Conservation (phyloP, 2,329 filamentous ascomycete species). For the Microsporum canis region DNA sequence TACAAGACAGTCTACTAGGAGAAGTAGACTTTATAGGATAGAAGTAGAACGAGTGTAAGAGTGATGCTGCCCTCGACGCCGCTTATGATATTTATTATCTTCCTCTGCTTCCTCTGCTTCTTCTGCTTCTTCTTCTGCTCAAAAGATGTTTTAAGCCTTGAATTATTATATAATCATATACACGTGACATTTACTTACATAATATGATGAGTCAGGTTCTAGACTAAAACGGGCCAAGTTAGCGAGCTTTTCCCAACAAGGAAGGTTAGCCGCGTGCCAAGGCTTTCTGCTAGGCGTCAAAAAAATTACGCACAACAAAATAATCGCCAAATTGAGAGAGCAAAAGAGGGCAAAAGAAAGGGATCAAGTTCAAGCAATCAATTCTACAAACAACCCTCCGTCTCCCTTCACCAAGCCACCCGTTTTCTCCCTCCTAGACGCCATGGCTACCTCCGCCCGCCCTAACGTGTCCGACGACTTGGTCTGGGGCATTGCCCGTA, state of each 20-base stretch:
- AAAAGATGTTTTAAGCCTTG: neutral
- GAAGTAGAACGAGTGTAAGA: neutral
- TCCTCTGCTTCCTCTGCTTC: neutral
- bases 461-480: slow-evolving; percentile 79
- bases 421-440: slow-evolving; percentile 15
- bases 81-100: neutral
- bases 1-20: neutral
- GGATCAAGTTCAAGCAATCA: neutral
- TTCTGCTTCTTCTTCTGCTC: neutral
- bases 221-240: slow-evolving; percentile 29
- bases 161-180: neutral
- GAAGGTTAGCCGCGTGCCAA: neutral
- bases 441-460: slow-evolving; percentile 40
- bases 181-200: neutral
- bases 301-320: slow-evolving; percentile 8
- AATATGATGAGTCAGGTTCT: slow-evolving; percentile 1
- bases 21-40: neutral
- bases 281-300: neutral
- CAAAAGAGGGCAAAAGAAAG: neutral
- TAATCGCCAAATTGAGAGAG: neutral
- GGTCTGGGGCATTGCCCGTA: slow-evolving; percentile 91
- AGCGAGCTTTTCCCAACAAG: slow-evolving; percentile 22
- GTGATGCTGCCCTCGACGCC: neutral
- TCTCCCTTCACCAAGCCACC: slow-evolving; percentile 18
- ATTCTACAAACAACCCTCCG: slow-evolving; percentile 13